Evolutionary conservation across 2,329 filamentous ascomycete genomes (phyloP).

Genomic region (Akanthomyces dipterigenus): DNA sequence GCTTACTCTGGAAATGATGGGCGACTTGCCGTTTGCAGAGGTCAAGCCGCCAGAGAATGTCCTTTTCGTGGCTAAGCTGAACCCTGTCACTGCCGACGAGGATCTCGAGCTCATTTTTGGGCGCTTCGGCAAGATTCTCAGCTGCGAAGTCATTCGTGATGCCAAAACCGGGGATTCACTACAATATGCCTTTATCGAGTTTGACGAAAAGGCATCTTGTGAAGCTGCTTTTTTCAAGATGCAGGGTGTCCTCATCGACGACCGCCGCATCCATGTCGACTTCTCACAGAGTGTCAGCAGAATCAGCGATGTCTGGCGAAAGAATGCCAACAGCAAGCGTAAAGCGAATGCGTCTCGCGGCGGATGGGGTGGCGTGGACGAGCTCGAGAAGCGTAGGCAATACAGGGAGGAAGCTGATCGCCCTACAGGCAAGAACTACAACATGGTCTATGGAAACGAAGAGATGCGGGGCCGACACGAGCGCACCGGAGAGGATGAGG

Average conservation of each 20-base stretch:
- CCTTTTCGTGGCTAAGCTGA: conserved; percentile 96
- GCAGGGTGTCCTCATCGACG: conserved; percentile 94
- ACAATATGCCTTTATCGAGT: conserved; percentile 98
- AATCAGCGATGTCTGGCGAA: conserved; percentile 83
- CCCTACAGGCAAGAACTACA: conserved; percentile 48
- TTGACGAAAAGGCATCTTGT: conserved; percentile 84
- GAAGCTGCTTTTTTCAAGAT: conserved; percentile 98
- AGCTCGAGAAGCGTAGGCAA: conserved; percentile 83
- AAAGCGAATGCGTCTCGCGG: conserved; percentile 50
- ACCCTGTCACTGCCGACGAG: conserved; percentile 90
- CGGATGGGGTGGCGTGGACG: conserved; percentile 85
- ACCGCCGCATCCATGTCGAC: conserved; percentile 95
- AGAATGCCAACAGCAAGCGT: conserved; percentile 76
- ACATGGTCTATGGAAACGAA: conserved; percentile 75
- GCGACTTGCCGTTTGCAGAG: conserved; percentile 93
- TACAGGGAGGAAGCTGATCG: conserved; percentile 64
- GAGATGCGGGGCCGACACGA: conserved; percentile 51
- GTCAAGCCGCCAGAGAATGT: conserved; percentile 97
- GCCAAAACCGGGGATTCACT: conserved; percentile 89
- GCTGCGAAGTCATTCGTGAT: conserved; percentile 93
- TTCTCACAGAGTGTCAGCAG: conserved; percentile 93
- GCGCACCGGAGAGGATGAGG: conserved; percentile 27
- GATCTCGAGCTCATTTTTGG: conserved; percentile 95
- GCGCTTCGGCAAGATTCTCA: conserved; percentile 89
- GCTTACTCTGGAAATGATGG: conserved; percentile 93